phyloP scores from a whole-genome alignment of 2,329 filamentous ascomycete genomes.

The Cephalotrichum gorgonifer region DNA sequence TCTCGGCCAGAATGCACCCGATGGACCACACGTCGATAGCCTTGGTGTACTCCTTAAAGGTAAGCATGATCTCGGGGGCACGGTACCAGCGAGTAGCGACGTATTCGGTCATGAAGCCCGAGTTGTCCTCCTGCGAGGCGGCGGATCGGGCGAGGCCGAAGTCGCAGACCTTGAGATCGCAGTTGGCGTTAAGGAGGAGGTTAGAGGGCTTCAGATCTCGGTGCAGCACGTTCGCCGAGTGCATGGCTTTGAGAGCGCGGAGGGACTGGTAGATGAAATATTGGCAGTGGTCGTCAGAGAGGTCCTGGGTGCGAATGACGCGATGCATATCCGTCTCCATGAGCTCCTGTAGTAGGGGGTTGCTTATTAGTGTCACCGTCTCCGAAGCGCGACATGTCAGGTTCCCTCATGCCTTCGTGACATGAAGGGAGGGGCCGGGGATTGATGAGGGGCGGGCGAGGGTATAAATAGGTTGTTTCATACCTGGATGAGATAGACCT shows the following conservation, averaged over 20 bases:
- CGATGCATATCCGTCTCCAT: constrained; percentile 99
- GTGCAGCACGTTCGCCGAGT: constrained; percentile 96
- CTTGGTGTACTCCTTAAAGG: constrained; percentile 99
- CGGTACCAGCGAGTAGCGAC: constrained; percentile 98
- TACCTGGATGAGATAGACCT: constrained; percentile 98
- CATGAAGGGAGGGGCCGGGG: no score
- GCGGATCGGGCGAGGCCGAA: constrained; percentile 94
- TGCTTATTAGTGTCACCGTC: constrained; percentile 10
- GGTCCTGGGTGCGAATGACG: constrained; percentile 95
- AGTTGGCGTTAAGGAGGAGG: constrained; percentile 93
- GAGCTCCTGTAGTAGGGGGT: constrained; percentile 57
- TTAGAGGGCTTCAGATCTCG: constrained; percentile 97
- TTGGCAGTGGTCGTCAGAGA: constrained; percentile 98
- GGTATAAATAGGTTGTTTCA: constrained; percentile 11
- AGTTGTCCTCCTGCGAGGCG: constrained; percentile 96
- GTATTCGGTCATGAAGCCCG: constrained; percentile 99
- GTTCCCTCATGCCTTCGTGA: no score
- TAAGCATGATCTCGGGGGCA: constrained; percentile 98
- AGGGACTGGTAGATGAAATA: constrained; percentile 99
- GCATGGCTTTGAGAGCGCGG: constrained; percentile 96
- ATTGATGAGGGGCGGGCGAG: no score
- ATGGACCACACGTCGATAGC: constrained; percentile 99
- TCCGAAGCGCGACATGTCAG: no score
- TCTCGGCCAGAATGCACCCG: constrained; percentile 94
- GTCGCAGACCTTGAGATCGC: constrained; percentile 97